Evolutionary conservation across 768 basidiomycete species (phyloP).

Genomic region (Tylopilus sp.): DNA sequence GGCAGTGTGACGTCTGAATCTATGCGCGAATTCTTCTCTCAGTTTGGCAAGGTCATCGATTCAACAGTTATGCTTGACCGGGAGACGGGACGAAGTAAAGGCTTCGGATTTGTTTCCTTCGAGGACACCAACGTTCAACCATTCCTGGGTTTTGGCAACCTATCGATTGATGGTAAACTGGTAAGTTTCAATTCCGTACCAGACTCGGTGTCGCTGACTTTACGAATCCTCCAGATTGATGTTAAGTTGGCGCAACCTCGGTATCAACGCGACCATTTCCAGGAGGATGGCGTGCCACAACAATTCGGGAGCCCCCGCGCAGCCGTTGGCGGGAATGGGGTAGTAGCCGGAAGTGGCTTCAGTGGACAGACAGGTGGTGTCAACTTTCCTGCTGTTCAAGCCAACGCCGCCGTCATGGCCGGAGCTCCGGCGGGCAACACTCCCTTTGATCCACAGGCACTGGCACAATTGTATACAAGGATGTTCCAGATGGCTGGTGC

Average conservation of each 20-base stretch:
- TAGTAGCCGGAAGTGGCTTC: constrained; percentile 22
- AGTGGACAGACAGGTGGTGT: constrained; percentile 33
- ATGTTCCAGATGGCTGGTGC: constrained; percentile 87
- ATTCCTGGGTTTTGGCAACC: constrained; percentile 82
- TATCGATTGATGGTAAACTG: constrained; percentile 93
- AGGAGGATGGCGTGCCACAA: constrained; percentile 39
- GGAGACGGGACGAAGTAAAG: constrained; percentile 91
- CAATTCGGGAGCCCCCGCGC: constrained; percentile 12
- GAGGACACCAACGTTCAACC: constrained; percentile 88
- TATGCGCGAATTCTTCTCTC: constrained; percentile 89
- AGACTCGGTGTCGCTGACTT: neutral
- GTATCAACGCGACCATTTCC: constrained; percentile 67
- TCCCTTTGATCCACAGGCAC: constrained; percentile 88
- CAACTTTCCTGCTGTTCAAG: constrained; percentile 34
- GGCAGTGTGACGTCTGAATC: constrained; percentile 90
- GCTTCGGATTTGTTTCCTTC: constrained; percentile 97
- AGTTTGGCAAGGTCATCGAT: constrained; percentile 94
- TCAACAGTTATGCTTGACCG: constrained; percentile 99
- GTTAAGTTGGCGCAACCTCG: constrained; percentile 95
- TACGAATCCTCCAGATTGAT: constrained; percentile 65
- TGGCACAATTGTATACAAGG: constrained; percentile 90
- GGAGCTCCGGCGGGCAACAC: constrained; percentile 44
- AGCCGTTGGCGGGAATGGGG: constrained; percentile 5
- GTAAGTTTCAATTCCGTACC: constrained; percentile 45
- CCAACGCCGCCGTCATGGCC: constrained; percentile 21